Evolutionary conservation across 2,329 filamentous ascomycete species (phyloP).

Genomic region (Claviceps cyperi): DNA sequence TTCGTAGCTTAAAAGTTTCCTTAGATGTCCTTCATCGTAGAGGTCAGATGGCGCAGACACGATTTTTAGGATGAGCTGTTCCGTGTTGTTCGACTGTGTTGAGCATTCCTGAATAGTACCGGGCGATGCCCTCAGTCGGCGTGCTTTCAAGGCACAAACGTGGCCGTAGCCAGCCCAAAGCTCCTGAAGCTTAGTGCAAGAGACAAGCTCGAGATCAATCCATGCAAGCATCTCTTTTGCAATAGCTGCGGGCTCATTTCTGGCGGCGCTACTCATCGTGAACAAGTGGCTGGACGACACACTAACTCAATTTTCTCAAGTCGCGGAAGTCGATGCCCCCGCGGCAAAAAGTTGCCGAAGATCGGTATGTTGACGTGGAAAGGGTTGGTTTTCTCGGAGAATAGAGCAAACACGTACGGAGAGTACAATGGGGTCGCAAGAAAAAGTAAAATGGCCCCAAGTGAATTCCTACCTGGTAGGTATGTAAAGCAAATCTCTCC

Average conservation of each 20-base stretch:
- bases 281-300: background rate
- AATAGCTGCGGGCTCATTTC: constrained; percentile 14
- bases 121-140: constrained; percentile 12
- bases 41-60: constrained; percentile 35
- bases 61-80: constrained; percentile 41
- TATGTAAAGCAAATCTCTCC: too few relatives aligned
- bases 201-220: constrained; percentile 25
- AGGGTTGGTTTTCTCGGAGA: too few relatives aligned
- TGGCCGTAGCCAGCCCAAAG: constrained; percentile 40
- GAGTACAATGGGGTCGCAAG: too few relatives aligned
- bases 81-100: constrained; percentile 6
- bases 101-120: constrained; percentile 4
- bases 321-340: too few relatives aligned
- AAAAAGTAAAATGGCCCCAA: too few relatives aligned
- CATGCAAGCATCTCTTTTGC: constrained; percentile 26
- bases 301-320: too few relatives aligned
- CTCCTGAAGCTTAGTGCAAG: constrained; percentile 24
- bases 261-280: background rate
- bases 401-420: too few relatives aligned
- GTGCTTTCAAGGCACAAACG: constrained; percentile 39
- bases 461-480: too few relatives aligned
- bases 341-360: too few relatives aligned
- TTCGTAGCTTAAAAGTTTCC: constrained; percentile 53
- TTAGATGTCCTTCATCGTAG: constrained; percentile 43
- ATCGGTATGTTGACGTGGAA: too few relatives aligned